phyloP scores from a whole-genome alignment of 257 asterid species.

The Penstemon eatonii region DNA sequence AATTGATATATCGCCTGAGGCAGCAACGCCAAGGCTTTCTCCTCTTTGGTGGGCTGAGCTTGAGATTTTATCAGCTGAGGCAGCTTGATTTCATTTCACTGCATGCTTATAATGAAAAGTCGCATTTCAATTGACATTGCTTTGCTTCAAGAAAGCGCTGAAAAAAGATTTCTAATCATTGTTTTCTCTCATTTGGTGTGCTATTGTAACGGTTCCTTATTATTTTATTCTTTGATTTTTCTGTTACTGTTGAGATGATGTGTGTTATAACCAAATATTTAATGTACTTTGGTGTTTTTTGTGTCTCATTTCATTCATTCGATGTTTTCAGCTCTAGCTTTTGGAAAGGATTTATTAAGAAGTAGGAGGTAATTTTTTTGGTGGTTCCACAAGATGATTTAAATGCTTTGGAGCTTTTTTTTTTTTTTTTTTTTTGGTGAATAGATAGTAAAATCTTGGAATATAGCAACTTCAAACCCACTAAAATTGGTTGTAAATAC shows the following conservation, averaged over 20 bases:
- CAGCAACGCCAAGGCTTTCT: constrained; percentile 81
- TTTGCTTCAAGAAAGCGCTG: constrained; percentile 16
- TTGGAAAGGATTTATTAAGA: too few species aligned
- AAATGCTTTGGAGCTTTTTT: too few species aligned
- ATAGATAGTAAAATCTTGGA: too few species aligned
- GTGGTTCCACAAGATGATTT: too few species aligned
- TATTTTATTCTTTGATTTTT: constrained; percentile 23
- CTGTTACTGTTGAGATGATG: neutral
- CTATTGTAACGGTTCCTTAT: neutral
- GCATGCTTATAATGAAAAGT: constrained; percentile 21
- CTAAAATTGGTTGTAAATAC: too few species aligned
- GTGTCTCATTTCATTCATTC: too few species aligned
- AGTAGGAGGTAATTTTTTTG: too few species aligned
- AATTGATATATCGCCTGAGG: constrained; percentile 65
- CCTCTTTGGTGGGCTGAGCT: constrained; percentile 99
- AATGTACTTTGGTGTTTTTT: neutral
- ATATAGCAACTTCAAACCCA: too few species aligned
- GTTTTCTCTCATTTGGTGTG: neutral
- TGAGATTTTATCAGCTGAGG: constrained; percentile 85
- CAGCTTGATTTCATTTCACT: constrained; percentile 43
- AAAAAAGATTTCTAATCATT: constrained; percentile 22
- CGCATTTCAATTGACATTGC: constrained; percentile 5
- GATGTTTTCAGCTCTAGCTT: too few species aligned
- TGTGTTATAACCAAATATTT: constrained; percentile 11
- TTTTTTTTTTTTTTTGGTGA: too few species aligned